Conservation (phyloP, 1,139 yeast species). For the Geotrichum cucujoidarum region DNA sequence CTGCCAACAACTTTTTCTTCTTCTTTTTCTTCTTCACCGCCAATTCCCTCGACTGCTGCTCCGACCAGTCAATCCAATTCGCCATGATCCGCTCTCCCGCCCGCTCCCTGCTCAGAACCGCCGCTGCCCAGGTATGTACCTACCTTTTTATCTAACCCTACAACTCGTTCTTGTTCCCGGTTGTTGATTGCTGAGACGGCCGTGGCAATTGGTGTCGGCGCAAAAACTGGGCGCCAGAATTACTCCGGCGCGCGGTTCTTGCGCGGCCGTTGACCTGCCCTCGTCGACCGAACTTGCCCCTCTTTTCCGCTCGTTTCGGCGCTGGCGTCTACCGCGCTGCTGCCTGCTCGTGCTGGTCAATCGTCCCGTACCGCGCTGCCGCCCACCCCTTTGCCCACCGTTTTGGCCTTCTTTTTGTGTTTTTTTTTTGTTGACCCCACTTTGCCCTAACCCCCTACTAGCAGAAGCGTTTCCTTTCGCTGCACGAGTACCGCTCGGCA, state of each 20-base stretch:
- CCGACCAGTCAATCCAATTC: neutral
- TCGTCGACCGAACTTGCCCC: too few species aligned
- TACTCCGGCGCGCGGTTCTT: too few species aligned
- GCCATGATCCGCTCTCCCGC: slow-evolving; percentile 14
- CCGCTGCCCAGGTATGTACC: slow-evolving; percentile 17
- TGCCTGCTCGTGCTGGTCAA: too few species aligned
- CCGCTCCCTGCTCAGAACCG: slow-evolving; percentile 12
- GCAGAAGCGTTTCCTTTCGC: slow-evolving; percentile 61
- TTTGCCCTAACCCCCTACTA: slow-evolving; percentile 5
- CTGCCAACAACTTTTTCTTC: slow-evolving; percentile 6
- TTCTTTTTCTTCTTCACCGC: slow-evolving; percentile 7
- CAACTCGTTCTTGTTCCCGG: neutral
- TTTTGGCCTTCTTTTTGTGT: neutral
- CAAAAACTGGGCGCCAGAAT: too few species aligned
- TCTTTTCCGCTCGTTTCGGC: too few species aligned
- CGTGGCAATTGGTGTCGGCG: too few species aligned
- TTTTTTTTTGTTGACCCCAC: slow-evolving; percentile 3
- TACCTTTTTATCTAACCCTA: neutral
- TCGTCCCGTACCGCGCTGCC: neutral
- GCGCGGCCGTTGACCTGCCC: too few species aligned
- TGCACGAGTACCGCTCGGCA: slow-evolving; percentile 96
- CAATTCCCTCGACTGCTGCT: neutral
- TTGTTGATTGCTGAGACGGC: too few species aligned
- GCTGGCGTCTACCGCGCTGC: too few species aligned
- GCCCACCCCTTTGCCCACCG: neutral